Conservation (phyloP, 257 asterid species). For the Solanum tarijense region DNA sequence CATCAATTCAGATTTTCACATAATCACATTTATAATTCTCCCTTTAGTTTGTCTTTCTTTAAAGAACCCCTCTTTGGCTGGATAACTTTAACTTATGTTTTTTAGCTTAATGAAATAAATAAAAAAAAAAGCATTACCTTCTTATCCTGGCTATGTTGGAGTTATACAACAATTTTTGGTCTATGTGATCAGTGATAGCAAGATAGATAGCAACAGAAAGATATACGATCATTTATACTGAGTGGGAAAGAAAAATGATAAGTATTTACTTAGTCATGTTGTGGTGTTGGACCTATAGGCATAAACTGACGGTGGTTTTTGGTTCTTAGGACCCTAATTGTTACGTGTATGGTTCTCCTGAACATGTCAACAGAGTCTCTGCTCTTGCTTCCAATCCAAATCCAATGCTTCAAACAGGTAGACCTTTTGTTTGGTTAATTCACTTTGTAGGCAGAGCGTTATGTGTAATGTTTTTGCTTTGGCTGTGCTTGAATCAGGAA, state of each 20-base stretch:
- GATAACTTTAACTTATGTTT: not conserved
- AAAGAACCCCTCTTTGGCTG: not conserved
- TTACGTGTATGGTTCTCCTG: conserved; percentile 76
- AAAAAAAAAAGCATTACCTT: not conserved
- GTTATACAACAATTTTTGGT: not conserved
- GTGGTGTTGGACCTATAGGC: not conserved
- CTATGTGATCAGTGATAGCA: not conserved
- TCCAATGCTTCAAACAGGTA: conserved; percentile 65
- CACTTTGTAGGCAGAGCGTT: not conserved
- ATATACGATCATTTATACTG: not conserved
- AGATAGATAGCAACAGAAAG: not conserved
- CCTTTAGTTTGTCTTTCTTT: not conserved
- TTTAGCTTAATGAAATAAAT: not conserved
- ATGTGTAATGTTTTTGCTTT: not conserved
- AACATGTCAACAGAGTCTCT: conserved; percentile 80
- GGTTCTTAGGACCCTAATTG: conserved; percentile 29
- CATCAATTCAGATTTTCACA: not conserved
- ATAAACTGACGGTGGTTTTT: not conserved
- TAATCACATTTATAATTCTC: not conserved
- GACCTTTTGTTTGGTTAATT: not conserved
- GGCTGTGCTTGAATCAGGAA: conserved; percentile 21
- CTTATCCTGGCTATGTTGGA: not conserved
- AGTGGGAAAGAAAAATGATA: not conserved
- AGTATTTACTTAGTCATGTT: not conserved
- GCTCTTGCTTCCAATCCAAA: conserved; percentile 37